A percentile compares a stretch with the other conserved stretches of the same genome.
Evolutionary conservation across 2,329 filamentous ascomycete species (phyloP).

Genomic region (Botrytis deweyae): DNA sequence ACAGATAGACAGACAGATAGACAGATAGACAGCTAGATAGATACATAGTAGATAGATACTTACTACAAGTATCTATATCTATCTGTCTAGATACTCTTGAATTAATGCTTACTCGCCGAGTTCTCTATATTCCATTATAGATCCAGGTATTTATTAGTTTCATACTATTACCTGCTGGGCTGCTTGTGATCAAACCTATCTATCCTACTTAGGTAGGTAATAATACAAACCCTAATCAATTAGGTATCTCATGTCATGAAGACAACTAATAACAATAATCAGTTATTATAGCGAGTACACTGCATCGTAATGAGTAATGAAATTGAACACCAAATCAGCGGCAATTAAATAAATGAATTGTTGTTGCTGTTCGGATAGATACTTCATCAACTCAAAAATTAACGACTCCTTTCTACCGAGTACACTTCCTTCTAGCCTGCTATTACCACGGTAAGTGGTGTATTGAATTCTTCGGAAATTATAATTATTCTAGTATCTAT

Average conservation of each 20-base stretch:
- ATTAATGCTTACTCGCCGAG: not conserved
- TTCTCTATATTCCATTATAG: not conserved
- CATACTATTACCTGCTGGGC: not conserved
- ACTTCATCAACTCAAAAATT: not conserved
- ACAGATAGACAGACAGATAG: not conserved
- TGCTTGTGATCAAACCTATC: not conserved
- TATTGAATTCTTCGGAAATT: not conserved
- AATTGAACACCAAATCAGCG: not conserved
- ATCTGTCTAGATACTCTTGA: not conserved
- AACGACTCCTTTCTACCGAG: not conserved
- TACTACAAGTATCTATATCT: not conserved
- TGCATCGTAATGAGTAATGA: not conserved
- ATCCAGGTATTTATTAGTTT: not conserved
- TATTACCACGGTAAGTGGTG: not conserved
- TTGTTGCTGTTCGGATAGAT: not conserved
- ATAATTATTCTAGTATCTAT: not conserved
- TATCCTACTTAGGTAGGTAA: not conserved
- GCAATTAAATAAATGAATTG: not conserved
- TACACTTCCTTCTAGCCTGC: not conserved
- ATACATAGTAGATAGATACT: not conserved
- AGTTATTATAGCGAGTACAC: not conserved
- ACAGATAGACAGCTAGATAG: not conserved
- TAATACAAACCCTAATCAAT: not conserved
- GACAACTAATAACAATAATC: not conserved
- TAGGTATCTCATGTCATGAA: not conserved